Percentiles rank a stretch among this genome's conserved stretches.
Conservation (phyloP, 2,329 filamentous ascomycete species). For the Xylaria arbuscula region DNA sequence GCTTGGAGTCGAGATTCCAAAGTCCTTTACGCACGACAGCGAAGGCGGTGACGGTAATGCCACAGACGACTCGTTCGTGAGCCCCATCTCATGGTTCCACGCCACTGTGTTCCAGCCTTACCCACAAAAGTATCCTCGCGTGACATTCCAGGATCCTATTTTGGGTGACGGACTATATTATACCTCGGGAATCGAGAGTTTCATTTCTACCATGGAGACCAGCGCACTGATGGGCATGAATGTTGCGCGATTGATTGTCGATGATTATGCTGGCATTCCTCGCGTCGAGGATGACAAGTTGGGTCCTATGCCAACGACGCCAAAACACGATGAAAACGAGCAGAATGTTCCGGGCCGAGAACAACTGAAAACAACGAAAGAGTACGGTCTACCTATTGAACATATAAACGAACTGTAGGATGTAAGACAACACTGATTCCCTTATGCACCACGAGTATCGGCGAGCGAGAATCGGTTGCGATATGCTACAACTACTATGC, state of each 20-base stretch:
- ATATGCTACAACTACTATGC: not conserved
- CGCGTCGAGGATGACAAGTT: conserved; percentile 23
- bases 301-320: conserved; percentile 4
- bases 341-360: conserved; percentile 30
- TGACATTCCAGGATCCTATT: conserved; percentile 85
- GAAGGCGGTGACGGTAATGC: conserved; percentile 45
- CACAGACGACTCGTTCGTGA: conserved; percentile 50
- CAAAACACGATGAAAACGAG: conserved; percentile 30
- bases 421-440: not conserved
- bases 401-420: conserved; percentile 25
- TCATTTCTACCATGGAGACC: conserved; percentile 98
- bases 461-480: too few relatives aligned
- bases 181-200: conserved; percentile 84
- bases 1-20: conserved; percentile 61
- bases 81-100: conserved; percentile 78
- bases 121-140: conserved; percentile 83
- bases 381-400: conserved; percentile 5
- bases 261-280: conserved; percentile 58
- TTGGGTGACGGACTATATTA: conserved; percentile 76
- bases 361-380: conserved; percentile 6
- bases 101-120: conserved; percentile 86
- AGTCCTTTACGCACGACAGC: conserved; percentile 50
- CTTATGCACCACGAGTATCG: not conserved
- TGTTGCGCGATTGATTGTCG: conserved; percentile 76
- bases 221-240: conserved; percentile 92